Percentiles rank a stretch among this genome's conserved stretches.
phyloP scores from a whole-genome alignment of 352 stramenopile species.

The Phytopythium vexans region DNA sequence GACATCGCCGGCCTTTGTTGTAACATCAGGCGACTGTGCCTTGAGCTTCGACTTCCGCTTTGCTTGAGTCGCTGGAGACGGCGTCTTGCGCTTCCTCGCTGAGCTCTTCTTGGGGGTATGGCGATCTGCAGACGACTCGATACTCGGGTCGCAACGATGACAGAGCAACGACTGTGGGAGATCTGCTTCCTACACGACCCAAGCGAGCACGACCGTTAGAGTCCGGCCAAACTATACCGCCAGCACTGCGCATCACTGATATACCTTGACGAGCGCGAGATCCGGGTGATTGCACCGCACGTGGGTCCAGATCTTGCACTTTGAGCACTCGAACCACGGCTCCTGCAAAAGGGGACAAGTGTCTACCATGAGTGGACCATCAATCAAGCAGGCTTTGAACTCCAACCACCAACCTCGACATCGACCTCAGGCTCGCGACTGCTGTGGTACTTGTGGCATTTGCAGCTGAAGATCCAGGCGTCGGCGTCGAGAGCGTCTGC shows the following conservation, averaged over 20 bases:
- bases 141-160: constrained; percentile 38
- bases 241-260: not conserved
- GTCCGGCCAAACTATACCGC: no score
- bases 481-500: constrained; percentile 43
- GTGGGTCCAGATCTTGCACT: constrained; percentile 76
- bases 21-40: not conserved
- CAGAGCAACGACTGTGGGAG: constrained; percentile 52
- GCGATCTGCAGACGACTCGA: constrained; percentile 11
- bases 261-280: constrained; percentile 25
- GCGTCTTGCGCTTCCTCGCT: constrained; percentile 9
- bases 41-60: constrained; percentile 16
- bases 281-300: constrained; percentile 60
- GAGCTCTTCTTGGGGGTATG: constrained; percentile 11
- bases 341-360: constrained; percentile 29
- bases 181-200: constrained; percentile 21
- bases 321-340: constrained; percentile 81
- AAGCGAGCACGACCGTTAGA: no score
- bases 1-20: not conserved
- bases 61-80: constrained; percentile 11
- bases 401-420: constrained; percentile 40
- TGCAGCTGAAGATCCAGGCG: constrained; percentile 75
- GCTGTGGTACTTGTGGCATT: constrained; percentile 61
- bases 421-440: constrained; percentile 42
- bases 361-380: not conserved
- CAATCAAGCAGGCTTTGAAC: not conserved